Conservation (phyloP, 495 filamentous ascomycete genomes). For the Aspergillus kassunensis region DNA sequence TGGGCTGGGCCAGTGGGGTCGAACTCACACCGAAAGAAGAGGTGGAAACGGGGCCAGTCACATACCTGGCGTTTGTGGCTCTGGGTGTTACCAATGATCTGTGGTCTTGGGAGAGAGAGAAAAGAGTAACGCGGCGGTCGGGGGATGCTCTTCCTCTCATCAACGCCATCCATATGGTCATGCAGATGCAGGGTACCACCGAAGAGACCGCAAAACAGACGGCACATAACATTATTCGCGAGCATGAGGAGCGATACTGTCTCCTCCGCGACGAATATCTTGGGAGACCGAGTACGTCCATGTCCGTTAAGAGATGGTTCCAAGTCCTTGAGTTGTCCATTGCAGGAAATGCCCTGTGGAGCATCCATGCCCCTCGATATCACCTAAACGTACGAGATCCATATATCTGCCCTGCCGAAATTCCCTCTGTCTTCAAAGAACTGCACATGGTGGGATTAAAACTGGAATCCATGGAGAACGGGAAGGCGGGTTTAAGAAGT, state of each 20-base stretch:
- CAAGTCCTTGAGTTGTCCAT: background rate
- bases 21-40: background rate
- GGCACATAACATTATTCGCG: background rate
- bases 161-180: background rate
- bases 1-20: background rate
- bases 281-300: background rate
- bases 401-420: background rate
- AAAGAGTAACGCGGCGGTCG: background rate
- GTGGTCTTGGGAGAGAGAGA: background rate
- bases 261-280: background rate
- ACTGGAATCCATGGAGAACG: background rate
- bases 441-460: background rate
- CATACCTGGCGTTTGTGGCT: background rate
- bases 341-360: background rate
- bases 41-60: background rate
- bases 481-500: background rate
- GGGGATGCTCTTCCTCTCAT: background rate
- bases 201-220: background rate
- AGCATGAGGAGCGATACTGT: background rate
- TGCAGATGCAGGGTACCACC: background rate
- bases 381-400: background rate
- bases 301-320: background rate
- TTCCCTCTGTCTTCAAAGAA: background rate
- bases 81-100: background rate
- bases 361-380: background rate